phyloP scores from a whole-genome alignment of 495 filamentous ascomycete species.

The Aspergillus bridgeri region DNA sequence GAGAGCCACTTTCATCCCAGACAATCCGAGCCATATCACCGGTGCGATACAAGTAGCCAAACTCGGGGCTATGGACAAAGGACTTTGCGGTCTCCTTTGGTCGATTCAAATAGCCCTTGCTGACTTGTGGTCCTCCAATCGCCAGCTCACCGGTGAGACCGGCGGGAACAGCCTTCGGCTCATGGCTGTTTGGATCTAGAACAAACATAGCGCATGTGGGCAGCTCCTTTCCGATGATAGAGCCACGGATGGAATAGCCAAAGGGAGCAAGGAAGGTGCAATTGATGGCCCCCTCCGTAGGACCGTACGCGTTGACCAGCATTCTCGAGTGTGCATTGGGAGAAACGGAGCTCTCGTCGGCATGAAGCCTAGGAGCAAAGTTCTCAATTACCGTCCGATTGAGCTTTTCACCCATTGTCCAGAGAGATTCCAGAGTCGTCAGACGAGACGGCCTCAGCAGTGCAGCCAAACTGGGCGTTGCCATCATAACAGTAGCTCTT shows the following conservation, averaged over 20 bases:
- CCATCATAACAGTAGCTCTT: slow-evolving; percentile 28
- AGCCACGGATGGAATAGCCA: slow-evolving; percentile 21
- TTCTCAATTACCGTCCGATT: slow-evolving; percentile 30
- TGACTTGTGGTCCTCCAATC: slow-evolving; percentile 44
- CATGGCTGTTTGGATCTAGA: slow-evolving; percentile 22
- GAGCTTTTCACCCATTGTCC: slow-evolving; percentile 31
- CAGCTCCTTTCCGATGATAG: slow-evolving; percentile 34
- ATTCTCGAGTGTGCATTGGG: slow-evolving; percentile 7
- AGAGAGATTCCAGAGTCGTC: slow-evolving; percentile 26
- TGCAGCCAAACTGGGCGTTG: slow-evolving; percentile 31
- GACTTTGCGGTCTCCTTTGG: slow-evolving; percentile 27
- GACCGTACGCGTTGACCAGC: slow-evolving; percentile 34
- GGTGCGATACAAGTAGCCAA: slow-evolving; percentile 61
- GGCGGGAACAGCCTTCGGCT: slow-evolving; percentile 31
- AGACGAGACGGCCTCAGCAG: slow-evolving; percentile 25
- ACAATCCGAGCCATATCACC: slow-evolving; percentile 65
- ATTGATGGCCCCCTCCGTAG: slow-evolving; percentile 33
- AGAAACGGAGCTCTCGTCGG: too few relatives aligned
- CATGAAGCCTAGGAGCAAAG: slow-evolving; percentile 14
- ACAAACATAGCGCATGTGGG: slow-evolving; percentile 29
- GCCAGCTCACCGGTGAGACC: slow-evolving; percentile 45
- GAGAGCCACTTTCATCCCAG: slow-evolving; percentile 35
- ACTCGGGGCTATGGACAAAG: slow-evolving; percentile 39
- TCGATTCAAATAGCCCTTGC: slow-evolving; percentile 47
- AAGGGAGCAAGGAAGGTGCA: slow-evolving; percentile 28